These are phyloP conservation scores for Candida neerlandica DNA, from an alignment of 1,139 yeast species.

Conservation along the genomic window DNA sequence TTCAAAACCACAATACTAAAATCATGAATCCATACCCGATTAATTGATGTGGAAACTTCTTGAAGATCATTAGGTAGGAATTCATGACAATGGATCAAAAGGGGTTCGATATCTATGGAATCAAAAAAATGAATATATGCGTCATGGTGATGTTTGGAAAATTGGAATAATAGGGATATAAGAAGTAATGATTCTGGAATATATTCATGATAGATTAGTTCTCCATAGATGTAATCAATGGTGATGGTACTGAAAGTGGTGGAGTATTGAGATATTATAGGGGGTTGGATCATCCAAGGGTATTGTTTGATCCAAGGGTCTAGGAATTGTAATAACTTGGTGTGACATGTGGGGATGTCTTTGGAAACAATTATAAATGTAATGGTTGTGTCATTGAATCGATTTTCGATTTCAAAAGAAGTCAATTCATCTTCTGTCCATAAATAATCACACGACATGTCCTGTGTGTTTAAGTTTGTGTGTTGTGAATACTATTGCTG, in stretches of 20 bases:
- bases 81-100: conserved; percentile 52
- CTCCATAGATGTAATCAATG: conserved; percentile 42
- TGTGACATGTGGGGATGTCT: conserved; percentile 9
- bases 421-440: conserved; percentile 14
- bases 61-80: conserved; percentile 44
- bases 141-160: conserved; percentile 29
- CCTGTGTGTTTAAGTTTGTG: background rate
- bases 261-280: conserved; percentile 5
- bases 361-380: conserved; percentile 14
- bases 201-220: conserved; percentile 44
- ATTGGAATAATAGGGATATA: conserved; percentile 38
- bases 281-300: conserved; percentile 17
- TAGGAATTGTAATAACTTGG: conserved; percentile 10
- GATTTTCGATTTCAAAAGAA: conserved; percentile 11
- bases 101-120: conserved; percentile 54
- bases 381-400: conserved; percentile 11
- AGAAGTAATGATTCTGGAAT: conserved; percentile 51
- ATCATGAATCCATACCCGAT: conserved; percentile 48
- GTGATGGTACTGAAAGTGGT: conserved; percentile 7
- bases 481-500: background rate
- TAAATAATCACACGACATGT: conserved; percentile 13
- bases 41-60: conserved; percentile 37
- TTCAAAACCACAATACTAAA: conserved; percentile 32
- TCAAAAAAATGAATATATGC: conserved; percentile 53
- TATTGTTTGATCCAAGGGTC: conserved; percentile 14